Conservation (phyloP, 768 basidiomycete species). For the Trametes coccinea region DNA sequence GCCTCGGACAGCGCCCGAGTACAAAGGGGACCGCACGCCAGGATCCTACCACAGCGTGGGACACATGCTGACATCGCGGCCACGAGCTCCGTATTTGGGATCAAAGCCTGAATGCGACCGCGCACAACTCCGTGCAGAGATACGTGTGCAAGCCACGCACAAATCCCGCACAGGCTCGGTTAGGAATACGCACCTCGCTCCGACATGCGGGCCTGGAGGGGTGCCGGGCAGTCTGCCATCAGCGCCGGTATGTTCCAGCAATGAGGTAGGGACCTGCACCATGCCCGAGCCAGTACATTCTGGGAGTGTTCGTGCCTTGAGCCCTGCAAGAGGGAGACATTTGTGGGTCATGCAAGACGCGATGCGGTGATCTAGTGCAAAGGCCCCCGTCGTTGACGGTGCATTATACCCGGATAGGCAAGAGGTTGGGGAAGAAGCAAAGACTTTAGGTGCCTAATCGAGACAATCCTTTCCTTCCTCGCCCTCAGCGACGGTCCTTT, state of each 20-base stretch:
- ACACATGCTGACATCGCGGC: slow-evolving; percentile 2
- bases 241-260: slow-evolving; percentile 8
- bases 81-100: neutral
- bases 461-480: neutral
- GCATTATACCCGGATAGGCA: slow-evolving; percentile 13
- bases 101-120: slow-evolving; percentile 13
- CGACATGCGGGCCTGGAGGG: slow-evolving; percentile 7
- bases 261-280: neutral
- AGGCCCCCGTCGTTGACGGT: neutral
- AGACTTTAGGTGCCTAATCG: slow-evolving; percentile 9
- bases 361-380: neutral
- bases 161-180: too few relatives aligned
- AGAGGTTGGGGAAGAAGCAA: slow-evolving; percentile 7
- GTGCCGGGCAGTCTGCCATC: neutral
- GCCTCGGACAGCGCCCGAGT: neutral
- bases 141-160: neutral
- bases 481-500: neutral
- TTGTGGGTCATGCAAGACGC: neutral
- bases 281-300: neutral
- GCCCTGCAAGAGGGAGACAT: neutral
- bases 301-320: neutral
- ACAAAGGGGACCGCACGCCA: neutral
- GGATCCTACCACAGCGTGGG: neutral
- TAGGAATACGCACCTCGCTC: neutral
- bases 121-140: slow-evolving; percentile 6